Evolutionary conservation across 306 rosid genomes (phyloP).

Genomic region (Acacia acuminata): DNA sequence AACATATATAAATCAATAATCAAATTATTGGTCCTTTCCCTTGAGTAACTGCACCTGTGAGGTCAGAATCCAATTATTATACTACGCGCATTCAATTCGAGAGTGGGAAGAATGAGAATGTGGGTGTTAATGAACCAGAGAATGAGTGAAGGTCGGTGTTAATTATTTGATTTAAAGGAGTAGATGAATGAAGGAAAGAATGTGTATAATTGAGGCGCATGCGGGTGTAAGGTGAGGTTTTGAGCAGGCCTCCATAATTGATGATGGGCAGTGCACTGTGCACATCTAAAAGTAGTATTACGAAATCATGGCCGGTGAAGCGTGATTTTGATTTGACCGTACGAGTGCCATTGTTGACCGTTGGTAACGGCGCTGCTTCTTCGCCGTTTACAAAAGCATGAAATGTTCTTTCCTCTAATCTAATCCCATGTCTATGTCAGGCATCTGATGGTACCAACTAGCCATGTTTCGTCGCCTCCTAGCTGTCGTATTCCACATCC

Average conservation of each 20-base stretch:
- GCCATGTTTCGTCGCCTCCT: slow-evolving; percentile 26
- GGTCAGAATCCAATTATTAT: not conserved
- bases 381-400: not conserved
- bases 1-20: too few relatives aligned
- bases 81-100: not conserved
- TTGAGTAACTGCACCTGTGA: not conserved
- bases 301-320: slow-evolving; percentile 32
- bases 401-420: not conserved
- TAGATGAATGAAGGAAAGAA: not conserved
- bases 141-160: not conserved
- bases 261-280: slow-evolving; percentile 25
- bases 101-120: not conserved
- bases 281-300: slow-evolving; percentile 33
- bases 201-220: slow-evolving; percentile 43
- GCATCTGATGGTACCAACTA: not conserved
- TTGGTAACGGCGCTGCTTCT: slow-evolving; percentile 36
- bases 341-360: slow-evolving; percentile 39
- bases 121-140: not conserved
- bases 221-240: slow-evolving; percentile 45
- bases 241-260: slow-evolving; percentile 49
- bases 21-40: too few relatives aligned
- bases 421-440: not conserved
- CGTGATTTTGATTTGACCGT: slow-evolving; percentile 43
- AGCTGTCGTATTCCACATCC: slow-evolving; percentile 8
- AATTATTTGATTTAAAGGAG: not conserved